Base-by-base conservation (phyloP, 129 eudicot species). In the Flaveria ramosissima region DNA sequence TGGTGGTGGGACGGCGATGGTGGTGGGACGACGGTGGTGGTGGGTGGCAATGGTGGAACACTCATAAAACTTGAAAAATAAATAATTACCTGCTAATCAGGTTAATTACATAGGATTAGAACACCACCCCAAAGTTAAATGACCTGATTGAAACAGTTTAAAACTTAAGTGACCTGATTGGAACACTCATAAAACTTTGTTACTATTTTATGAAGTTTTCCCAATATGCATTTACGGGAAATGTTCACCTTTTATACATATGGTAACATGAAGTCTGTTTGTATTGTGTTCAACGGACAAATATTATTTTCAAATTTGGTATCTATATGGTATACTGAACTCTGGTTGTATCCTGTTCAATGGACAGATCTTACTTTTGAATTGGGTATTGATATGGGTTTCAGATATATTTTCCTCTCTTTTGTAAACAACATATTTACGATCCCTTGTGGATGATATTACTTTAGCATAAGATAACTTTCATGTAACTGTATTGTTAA, bases 161-260 rank as follows among this genome's bases (percentile, higher is more conserved):
- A 23, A 23, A 23, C 26, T 23, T 23, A 23, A 23, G 26, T 23
- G 26, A 23, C 26, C 26, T 23, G 26, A 23, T 23, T 23, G 26
- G 26, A 23, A 23, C 26, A 23, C 26, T 23, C 26, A 23, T 23
- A 23, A 23, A 23, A 23, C 26, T 23, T 23, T 23, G 26, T 23
- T 23, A 23, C 26, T 23, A 23, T 23, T 23, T 23, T 23, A 23
- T 23, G 26, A 23, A 23, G 26, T 23, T 23, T 23, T 23, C 26
- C 26, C 26, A 30, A 36, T 76, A 61, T 24, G 43, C 24, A 52
- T 14, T 48, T 50, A 76, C 27, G 2, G 24, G 42, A 51, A 14
- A 66, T 48, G 73, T 50, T 75, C 42, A 66, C 26, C 16, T 32
- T 73, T 14, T 77, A 66, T 66, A 52, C 43, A 67, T 9, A 67